Base-by-base conservation (phyloP, 2,329 filamentous ascomycete species). In the Talaromyces sp. region DNA sequence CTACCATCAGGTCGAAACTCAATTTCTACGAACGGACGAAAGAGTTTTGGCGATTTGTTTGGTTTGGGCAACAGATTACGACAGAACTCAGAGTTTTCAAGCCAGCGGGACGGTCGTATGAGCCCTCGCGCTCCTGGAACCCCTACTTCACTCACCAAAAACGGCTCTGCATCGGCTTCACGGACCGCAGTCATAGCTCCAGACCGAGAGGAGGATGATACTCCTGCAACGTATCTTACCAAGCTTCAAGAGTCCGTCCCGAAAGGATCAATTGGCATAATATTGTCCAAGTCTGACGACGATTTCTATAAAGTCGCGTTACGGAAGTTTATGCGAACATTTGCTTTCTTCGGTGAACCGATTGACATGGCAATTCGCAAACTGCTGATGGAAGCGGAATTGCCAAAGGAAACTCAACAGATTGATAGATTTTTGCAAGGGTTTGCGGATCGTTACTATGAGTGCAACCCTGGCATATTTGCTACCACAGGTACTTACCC, bases 331-430 rank as follows among this genome's bases (percentile, higher is more conserved):
- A 98, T 98, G 90, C 88, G 94, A 62, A 90, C 90, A 22, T 98
- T 98, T 77, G 88, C 89, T 61, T 98, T 98, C 79, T 98, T 97
- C 72, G 93, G 92, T 33, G 94, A 98, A 71, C 95, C 95, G 0
- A 94, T 99, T 82, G 95, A 99, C 75, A 98, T 99, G 93, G 91
- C 94, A 1, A 89, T 98, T 68, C 89, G 95, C 43, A 98, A 98
- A 76, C 85, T 99, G 58, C 84, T 99, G 63, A 97, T 98, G 91
- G 93, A 97, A 74, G 93, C 95, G 3, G 94, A 98, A 76, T 80
- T 99, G 37, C 95, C 95, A 3, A 97, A 96, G 71, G 95, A 99
- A 80, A 98, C 95, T 0, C 95, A 99, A 77, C 95, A 99, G 72
- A 98, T 99, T 68, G 95, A 99, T 77, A 87, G 95, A 61, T 95